Base-by-base conservation (phyloP, 2,329 filamentous ascomycete species). In the Neocatenulostroma microsporum region DNA sequence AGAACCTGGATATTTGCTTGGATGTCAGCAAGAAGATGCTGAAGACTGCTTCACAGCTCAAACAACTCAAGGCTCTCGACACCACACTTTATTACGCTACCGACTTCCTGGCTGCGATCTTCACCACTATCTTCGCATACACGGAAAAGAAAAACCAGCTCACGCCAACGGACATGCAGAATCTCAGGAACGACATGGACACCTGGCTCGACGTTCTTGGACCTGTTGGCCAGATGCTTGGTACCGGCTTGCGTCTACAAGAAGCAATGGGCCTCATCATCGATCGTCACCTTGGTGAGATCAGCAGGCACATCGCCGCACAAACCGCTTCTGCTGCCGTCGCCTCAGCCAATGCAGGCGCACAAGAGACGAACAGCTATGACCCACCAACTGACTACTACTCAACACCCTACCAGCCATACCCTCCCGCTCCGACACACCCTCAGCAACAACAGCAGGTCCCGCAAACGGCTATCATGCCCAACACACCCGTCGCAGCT, bases 1-100 rank as follows among this genome's bases (percentile, higher is more conserved):
- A 58, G 4, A 70, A 69, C 27, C 49, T 68, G 3, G 62, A 67
- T 41, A 57, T 82, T 28, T 85, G 81, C 54, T 73, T 84, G 21
- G 72, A 78, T 32, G 75, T 76, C 8, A 73, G 80, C 5, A 69
- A 73, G 30, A 72, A 78, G 42, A 75, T 86, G 61, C 64, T 88
- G 3, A 64, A 68, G 15, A 69, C 72, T 19, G 74, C 79, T 5
- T 66, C 69, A 14, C 66, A 75, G 36, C 61, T 88, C 31, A 72
- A 75, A 39, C 70, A 69, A 46, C 66, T 78, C 39, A 83, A 81
- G 51, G 78, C 76, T 30, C 62, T 88, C 3, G 84, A 89, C 53
- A 84, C 81, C 1, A 85, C 82, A 1, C 88, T 83, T 82, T 82
- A 84, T 49, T 80, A 81, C 31, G 70, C 77, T 32, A 79, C 82